Conservation (phyloP, 2,329 filamentous ascomycete genomes). For the Claviceps sp. region DNA sequence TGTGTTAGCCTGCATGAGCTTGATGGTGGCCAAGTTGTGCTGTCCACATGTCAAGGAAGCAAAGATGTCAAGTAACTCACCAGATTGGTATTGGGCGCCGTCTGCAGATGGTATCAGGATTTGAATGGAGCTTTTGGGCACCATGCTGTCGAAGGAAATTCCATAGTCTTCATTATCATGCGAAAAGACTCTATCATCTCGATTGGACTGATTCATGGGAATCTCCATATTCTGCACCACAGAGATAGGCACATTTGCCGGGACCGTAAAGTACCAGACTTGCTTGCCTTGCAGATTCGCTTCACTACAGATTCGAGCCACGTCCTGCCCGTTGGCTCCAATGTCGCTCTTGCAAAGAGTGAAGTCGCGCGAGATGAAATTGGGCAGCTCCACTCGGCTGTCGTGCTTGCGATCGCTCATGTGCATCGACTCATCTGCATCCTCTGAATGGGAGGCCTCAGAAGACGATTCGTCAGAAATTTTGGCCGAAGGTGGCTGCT, state of each 20-base stretch:
- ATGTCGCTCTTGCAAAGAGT: constrained; percentile 34
- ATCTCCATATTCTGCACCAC: constrained; percentile 53
- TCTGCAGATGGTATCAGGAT: constrained; percentile 46
- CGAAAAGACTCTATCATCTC: constrained; percentile 41
- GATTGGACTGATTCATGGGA: constrained; percentile 38
- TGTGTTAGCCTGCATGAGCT: constrained; percentile 4
- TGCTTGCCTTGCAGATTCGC: constrained; percentile 55
- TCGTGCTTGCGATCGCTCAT: constrained; percentile 18
- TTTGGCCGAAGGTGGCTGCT: neutral
- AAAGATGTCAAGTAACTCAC: constrained; percentile 24
- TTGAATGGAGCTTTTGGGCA: constrained; percentile 38
- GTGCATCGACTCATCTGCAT: constrained; percentile 27
- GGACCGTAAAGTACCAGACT: constrained; percentile 69
- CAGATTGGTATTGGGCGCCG: constrained; percentile 37
- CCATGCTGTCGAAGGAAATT: constrained; percentile 38
- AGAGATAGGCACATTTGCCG: constrained; percentile 54
- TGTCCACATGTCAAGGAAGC: too few relatives aligned
- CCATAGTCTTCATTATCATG: constrained; percentile 53
- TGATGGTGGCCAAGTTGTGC: too few relatives aligned
- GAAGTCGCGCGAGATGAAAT: constrained; percentile 38
- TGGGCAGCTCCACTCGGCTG: constrained; percentile 26
- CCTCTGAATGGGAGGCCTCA: constrained; percentile 14
- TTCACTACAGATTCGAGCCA: constrained; percentile 42
- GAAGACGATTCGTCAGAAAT: constrained; percentile 5
- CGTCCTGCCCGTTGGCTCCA: constrained; percentile 27